phyloP scores from a whole-genome alignment of 129 eudicot species.

The Flaveria brownii region DNA sequence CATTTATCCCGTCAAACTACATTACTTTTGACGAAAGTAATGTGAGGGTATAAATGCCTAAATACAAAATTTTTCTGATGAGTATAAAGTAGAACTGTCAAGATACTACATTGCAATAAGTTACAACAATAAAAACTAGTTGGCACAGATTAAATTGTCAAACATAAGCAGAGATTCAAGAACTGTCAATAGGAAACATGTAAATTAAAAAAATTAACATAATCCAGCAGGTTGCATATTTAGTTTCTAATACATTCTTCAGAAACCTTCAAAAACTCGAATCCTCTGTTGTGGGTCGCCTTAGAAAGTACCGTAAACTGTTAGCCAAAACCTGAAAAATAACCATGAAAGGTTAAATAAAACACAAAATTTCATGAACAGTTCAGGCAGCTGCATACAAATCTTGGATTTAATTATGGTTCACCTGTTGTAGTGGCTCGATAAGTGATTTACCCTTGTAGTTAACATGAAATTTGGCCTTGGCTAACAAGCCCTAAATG shows the following conservation, averaged over 20 bases:
- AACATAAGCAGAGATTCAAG: neutral
- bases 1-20: no score
- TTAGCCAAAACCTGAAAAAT: conserved; percentile 71
- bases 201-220: conserved; percentile 7
- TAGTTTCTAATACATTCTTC: conserved; percentile 9
- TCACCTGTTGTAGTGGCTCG: conserved; percentile 93
- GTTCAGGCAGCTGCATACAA: neutral
- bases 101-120: neutral
- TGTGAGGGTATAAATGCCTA: no score
- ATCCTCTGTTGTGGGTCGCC: conserved; percentile 88
- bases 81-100: neutral
- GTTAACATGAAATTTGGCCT: conserved; percentile 91
- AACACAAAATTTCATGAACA: neutral
- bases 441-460: conserved; percentile 75
- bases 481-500: conserved; percentile 80
- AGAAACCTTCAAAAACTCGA: conserved; percentile 60
- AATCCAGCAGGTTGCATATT: conserved; percentile 18
- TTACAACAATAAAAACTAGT: conserved; percentile 3
- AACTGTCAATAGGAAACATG: neutral
- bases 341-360: conserved; percentile 3
- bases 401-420: conserved; percentile 4
- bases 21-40: no score
- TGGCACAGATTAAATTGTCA: neutral
- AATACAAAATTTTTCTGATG: no score
- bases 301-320: conserved; percentile 80